Evolutionary conservation across 768 basidiomycete genomes (phyloP).

Genomic region (Amylocystis lapponica): DNA sequence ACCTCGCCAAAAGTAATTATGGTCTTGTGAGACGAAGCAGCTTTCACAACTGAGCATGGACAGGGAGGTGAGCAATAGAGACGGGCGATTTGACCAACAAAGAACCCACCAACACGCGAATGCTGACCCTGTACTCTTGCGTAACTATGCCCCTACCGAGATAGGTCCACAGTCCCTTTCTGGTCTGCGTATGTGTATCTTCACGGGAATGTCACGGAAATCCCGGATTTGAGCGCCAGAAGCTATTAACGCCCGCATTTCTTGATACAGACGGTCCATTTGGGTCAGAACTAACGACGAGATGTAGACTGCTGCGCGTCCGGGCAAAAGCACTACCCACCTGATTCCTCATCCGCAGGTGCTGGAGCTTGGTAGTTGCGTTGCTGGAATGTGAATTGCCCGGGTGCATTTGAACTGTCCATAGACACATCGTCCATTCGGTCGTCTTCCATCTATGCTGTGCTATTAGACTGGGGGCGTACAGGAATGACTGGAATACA

Average conservation of each 20-base stretch:
- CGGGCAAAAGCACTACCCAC: not conserved
- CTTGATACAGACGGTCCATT: constrained; percentile 17
- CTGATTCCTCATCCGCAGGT: not conserved
- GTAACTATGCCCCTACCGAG: constrained; percentile 73
- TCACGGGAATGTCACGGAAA: constrained; percentile 68
- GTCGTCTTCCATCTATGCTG: constrained; percentile 14
- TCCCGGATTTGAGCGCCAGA: constrained; percentile 9
- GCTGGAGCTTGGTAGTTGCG: no score
- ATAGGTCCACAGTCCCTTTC: constrained; percentile 78
- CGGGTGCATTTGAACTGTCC: no score
- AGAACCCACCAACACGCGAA: constrained; percentile 68
- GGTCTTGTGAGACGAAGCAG: constrained; percentile 59
- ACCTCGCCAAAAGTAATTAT: constrained; percentile 71
- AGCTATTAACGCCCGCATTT: constrained; percentile 15
- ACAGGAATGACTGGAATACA: no score
- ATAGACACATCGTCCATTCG: no score
- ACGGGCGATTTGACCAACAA: no score
- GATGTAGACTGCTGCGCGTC: constrained; percentile 5
- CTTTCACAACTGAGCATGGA: constrained; percentile 48
- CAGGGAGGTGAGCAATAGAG: not conserved
- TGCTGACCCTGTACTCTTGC: constrained; percentile 67
- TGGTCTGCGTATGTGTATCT: constrained; percentile 76
- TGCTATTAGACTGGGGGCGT: no score
- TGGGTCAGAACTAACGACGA: constrained; percentile 15
- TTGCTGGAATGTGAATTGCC: no score